Percentiles rank a stretch among this genome's conserved stretches.
These are phyloP conservation scores for Paramecium caudatum DNA, from an alignment of 73 alveolate species.

Conservation along the genomic window DNA sequence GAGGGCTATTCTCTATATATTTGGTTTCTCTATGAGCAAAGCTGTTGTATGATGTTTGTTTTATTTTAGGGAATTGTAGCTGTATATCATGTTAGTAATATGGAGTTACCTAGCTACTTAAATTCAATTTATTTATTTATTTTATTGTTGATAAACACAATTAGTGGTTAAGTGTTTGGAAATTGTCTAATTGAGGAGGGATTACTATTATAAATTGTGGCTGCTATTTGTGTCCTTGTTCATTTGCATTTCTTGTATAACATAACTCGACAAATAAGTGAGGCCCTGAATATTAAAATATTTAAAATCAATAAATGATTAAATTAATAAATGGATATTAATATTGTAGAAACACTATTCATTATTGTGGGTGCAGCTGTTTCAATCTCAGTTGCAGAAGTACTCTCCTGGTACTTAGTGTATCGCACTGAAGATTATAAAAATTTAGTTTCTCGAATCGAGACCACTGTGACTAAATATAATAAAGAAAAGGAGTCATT, in stretches of 20 bases:
- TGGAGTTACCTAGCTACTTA: constrained; percentile 17
- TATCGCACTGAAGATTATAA: constrained; percentile 84
- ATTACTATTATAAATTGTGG: not conserved
- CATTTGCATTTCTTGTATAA: constrained; percentile 66
- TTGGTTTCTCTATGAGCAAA: constrained; percentile 65
- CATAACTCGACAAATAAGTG: constrained; percentile 25
- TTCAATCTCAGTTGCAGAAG: constrained; percentile 85
- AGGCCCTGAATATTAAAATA: constrained; percentile 71
- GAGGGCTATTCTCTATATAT: constrained; percentile 23
- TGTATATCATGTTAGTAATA: constrained; percentile 48
- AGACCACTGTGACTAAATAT: constrained; percentile 75
- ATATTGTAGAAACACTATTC: constrained; percentile 69
- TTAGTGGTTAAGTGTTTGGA: constrained; percentile 55
- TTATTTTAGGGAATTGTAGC: constrained; percentile 61
- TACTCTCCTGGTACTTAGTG: constrained; percentile 83
- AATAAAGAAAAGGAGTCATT: constrained; percentile 83
- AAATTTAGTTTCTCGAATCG: constrained; percentile 76
- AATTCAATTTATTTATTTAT: constrained; percentile 32
- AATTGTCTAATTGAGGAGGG: constrained; percentile 40
- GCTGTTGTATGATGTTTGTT: constrained; percentile 1
- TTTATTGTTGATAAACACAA: not conserved
- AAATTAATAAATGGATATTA: constrained; percentile 57
- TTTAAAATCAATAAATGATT: constrained; percentile 62
- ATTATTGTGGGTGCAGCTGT: constrained; percentile 86
- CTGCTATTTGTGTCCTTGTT: constrained; percentile 14